phyloP scores from a whole-genome alignment of 106 monocot genomes.

The Phalaenopsis aphrodite region DNA sequence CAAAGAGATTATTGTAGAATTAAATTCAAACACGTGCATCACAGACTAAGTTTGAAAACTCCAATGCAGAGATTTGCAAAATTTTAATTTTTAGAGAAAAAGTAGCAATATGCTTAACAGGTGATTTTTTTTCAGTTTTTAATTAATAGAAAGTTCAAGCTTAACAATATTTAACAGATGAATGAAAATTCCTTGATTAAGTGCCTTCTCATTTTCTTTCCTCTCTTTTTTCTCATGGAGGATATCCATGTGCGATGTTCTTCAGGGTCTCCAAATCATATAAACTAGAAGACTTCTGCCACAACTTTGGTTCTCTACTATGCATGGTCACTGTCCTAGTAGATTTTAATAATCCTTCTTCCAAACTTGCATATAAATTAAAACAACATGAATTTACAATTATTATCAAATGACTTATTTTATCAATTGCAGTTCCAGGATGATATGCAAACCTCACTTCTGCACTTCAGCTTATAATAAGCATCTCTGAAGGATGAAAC shows the following conservation, averaged over 20 bases:
- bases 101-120: neutral
- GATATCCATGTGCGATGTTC: neutral
- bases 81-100: neutral
- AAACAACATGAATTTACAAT: neutral
- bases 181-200: neutral
- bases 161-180: neutral
- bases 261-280: neutral
- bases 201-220: neutral
- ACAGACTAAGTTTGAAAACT: neutral
- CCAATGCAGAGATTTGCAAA: neutral
- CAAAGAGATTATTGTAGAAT: neutral
- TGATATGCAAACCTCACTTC: slow-evolving; percentile 58
- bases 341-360: neutral
- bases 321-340: neutral
- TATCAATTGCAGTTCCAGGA: neutral
- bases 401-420: neutral
- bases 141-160: neutral
- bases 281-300: neutral
- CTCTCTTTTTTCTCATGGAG: neutral
- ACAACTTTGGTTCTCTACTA: neutral
- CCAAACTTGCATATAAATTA: neutral
- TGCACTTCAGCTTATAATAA: slow-evolving; percentile 96
- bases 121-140: neutral
- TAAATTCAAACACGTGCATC: neutral
- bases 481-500: slow-evolving; percentile 94